A percentile compares a stretch with the other conserved stretches of the same genome.
These are phyloP conservation scores for Ceratocystis cacaofunesta DNA, from an alignment of 2,329 filamentous ascomycete species.

Conservation along the genomic window DNA sequence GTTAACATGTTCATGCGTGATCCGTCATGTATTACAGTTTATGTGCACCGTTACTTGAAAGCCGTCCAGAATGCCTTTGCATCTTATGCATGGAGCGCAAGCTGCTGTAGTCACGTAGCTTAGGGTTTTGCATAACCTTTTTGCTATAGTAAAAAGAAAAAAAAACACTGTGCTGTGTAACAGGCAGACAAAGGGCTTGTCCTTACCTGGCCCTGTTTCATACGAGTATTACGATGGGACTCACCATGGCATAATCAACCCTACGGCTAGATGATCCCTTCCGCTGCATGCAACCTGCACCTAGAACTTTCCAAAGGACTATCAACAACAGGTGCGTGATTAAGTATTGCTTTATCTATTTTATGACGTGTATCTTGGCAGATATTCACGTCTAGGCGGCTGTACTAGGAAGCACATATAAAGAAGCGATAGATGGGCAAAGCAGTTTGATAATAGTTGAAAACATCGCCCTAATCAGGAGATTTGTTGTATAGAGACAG, in stretches of 20 bases:
- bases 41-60: not conserved
- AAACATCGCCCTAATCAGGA: not conserved
- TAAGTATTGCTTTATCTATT: not conserved
- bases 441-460: too few relatives aligned
- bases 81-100: too few relatives aligned
- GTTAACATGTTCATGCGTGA: not conserved
- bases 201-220: not conserved
- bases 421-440: too few relatives aligned
- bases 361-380: not conserved
- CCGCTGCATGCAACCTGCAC: not conserved
- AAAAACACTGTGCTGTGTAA: not conserved
- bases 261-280: not conserved
- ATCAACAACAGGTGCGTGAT: not conserved
- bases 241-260: not conserved
- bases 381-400: not conserved
- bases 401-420: not conserved
- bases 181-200: not conserved
- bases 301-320: not conserved
- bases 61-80: not conserved
- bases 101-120: not conserved
- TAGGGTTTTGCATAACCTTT: not conserved
- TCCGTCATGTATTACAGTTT: not conserved
- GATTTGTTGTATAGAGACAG: not conserved
- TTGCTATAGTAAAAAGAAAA: too few relatives aligned
- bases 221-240: not conserved